phyloP scores from a whole-genome alignment of 2,329 filamentous ascomycete genomes.

The Aspergillus oerlinghausenensis region DNA sequence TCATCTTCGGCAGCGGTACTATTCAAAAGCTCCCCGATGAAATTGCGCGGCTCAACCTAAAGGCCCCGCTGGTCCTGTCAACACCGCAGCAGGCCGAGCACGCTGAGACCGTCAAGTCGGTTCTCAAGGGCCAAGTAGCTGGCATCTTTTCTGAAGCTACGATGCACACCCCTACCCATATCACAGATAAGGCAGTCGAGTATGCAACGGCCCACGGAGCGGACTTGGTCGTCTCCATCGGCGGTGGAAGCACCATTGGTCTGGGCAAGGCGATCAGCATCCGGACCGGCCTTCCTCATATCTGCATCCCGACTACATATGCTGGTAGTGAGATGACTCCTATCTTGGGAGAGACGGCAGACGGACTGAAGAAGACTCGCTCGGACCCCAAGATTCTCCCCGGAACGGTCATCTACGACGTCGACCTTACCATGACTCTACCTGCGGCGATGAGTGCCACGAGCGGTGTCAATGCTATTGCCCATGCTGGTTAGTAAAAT shows the following conservation, averaged over 20 bases:
- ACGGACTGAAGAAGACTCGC: slow-evolving; percentile 55
- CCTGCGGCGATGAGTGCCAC: slow-evolving; percentile 51
- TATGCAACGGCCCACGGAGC: slow-evolving; percentile 43
- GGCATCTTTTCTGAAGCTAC: slow-evolving; percentile 53
- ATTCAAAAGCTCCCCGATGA: slow-evolving; percentile 46
- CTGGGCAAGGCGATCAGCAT: slow-evolving; percentile 56
- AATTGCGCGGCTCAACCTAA: slow-evolving; percentile 43
- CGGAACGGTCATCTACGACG: slow-evolving; percentile 60
- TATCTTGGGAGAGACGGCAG: slow-evolving; percentile 58
- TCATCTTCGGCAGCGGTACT: slow-evolving; percentile 55
- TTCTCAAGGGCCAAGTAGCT: slow-evolving; percentile 45
- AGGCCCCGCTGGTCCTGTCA: slow-evolving; percentile 52
- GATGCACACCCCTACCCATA: slow-evolving; percentile 58
- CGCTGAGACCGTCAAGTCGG: slow-evolving; percentile 41
- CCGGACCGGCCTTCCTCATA: slow-evolving; percentile 52
- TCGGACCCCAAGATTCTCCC: slow-evolving; percentile 58
- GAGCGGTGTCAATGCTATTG: slow-evolving; percentile 63
- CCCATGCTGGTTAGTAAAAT: slow-evolving; percentile 49
- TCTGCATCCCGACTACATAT: slow-evolving; percentile 60
- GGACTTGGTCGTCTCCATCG: slow-evolving; percentile 57
- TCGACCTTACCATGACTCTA: slow-evolving; percentile 57
- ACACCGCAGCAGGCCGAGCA: slow-evolving; percentile 50
- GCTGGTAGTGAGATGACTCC: slow-evolving; percentile 62
- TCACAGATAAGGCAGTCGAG: slow-evolving; percentile 55
- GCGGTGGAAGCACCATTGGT: slow-evolving; percentile 59